Percentiles rank a stretch among this genome's conserved stretches.
phyloP scores from a whole-genome alignment of 1,284 basidiomycete genomes.

The Exobasidium rhododendri region DNA sequence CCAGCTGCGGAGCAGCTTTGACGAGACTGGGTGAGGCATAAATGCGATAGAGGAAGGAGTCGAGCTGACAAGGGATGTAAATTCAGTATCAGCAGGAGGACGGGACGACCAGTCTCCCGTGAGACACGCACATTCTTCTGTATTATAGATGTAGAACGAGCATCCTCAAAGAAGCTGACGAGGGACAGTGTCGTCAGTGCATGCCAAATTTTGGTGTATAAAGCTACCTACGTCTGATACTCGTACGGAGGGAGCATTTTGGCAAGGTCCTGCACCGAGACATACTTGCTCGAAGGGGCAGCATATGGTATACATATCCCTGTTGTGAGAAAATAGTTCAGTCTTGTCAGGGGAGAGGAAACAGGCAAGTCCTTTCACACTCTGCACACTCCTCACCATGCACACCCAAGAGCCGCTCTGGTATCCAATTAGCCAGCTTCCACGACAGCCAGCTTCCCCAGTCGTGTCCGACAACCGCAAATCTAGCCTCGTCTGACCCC shows the following conservation, averaged over 20 bases:
- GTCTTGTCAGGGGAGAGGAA: background rate
- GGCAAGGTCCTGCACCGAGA: conserved; percentile 29
- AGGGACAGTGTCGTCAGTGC: too few species aligned
- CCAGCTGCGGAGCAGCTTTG: conserved; percentile 31
- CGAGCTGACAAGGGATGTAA: background rate
- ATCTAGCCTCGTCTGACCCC: conserved; percentile 25
- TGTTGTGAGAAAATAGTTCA: conserved; percentile 2
- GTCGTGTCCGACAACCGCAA: conserved; percentile 42
- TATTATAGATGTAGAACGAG: conserved; percentile 37
- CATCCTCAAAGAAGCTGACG: conserved; percentile 31
- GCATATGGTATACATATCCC: conserved; percentile 8
- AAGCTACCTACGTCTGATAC: conserved; percentile 29
- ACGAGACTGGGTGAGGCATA: conserved; percentile 8
- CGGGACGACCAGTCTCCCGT: too few species aligned
- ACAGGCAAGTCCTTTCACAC: background rate
- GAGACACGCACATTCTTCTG: conserved; percentile 26
- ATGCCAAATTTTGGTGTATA: too few species aligned
- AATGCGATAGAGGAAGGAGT: background rate
- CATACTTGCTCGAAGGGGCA: background rate
- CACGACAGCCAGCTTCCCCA: conserved; percentile 44
- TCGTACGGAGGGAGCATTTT: conserved; percentile 34
- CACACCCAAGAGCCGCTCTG: conserved; percentile 35
- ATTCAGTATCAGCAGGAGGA: too few species aligned
- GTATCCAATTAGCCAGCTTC: conserved; percentile 34
- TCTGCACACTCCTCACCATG: conserved; percentile 10